phyloP scores from a whole-genome alignment of 768 basidiomycete genomes.

The Naganishia kalamii region DNA sequence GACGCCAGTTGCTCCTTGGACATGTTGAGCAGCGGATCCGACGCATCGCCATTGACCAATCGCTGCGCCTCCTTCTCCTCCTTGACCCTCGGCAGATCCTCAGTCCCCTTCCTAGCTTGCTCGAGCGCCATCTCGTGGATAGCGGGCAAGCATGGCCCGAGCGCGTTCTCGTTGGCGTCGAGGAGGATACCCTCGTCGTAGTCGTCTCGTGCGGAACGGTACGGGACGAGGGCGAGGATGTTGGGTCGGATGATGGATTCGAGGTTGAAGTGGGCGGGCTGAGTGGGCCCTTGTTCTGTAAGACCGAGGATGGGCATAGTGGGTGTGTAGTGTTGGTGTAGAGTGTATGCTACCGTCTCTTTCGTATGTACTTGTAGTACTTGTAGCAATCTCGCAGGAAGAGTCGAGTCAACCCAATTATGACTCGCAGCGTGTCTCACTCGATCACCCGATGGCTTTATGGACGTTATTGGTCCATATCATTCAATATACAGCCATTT shows the following conservation, averaged over 20 bases:
- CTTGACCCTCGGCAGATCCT: conserved; percentile 13
- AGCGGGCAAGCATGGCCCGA: conserved; percentile 72
- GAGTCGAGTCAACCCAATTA: too few species aligned
- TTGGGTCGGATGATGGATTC: conserved; percentile 83
- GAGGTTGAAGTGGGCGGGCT: conserved; percentile 77
- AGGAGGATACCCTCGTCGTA: conserved; percentile 84
- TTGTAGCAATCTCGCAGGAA: too few species aligned
- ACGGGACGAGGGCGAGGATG: conserved; percentile 82
- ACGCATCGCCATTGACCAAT: background rate
- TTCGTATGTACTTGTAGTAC: too few species aligned
- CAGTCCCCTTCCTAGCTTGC: background rate
- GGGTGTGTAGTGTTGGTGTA: background rate
- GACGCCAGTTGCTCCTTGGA: conserved; percentile 21
- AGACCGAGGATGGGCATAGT: conserved; percentile 46
- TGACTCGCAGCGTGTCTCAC: too few species aligned
- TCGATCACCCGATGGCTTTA: background rate
- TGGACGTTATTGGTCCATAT: background rate
- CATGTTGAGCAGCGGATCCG: conserved; percentile 25
- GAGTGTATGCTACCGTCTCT: background rate
- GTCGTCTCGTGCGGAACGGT: conserved; percentile 93
- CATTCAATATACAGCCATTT: background rate
- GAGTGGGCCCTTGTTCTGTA: conserved; percentile 42
- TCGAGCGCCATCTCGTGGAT: conserved; percentile 26
- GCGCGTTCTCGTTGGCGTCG: conserved; percentile 95
- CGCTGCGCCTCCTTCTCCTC: conserved; percentile 13